Evolutionary conservation across 495 filamentous ascomycete genomes (phyloP).

Genomic region (Hypoxylon cercidicola): DNA sequence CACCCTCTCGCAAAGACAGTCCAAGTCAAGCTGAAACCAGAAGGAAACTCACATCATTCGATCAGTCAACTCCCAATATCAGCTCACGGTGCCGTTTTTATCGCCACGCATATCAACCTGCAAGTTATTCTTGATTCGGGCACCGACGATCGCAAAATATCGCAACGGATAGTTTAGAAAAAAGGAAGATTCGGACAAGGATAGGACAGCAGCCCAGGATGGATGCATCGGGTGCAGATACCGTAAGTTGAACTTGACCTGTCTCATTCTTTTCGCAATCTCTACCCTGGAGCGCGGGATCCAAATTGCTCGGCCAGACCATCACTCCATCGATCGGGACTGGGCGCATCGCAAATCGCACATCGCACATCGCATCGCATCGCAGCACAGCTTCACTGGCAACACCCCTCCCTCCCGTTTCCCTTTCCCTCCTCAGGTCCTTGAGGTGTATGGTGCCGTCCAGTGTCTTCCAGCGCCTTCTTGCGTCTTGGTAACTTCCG

Average conservation of each 20-base stretch:
- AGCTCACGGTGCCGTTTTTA: conserved; percentile 16
- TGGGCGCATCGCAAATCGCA: conserved; percentile 1
- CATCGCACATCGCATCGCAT: too few species aligned
- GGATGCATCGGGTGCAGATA: conserved; percentile 36
- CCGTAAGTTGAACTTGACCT: conserved; percentile 64
- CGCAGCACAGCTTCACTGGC: conserved; percentile 13
- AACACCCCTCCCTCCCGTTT: conserved; percentile 56
- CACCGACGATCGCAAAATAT: conserved; percentile 16
- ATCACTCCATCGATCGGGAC: conserved; percentile 25
- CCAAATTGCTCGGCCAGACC: conserved; percentile 12
- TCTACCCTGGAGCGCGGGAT: conserved; percentile 10
- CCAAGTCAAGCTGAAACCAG: conserved; percentile 21
- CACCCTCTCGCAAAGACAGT: conserved; percentile 13
- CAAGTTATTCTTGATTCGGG: conserved; percentile 31
- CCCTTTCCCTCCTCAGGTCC: conserved; percentile 37
- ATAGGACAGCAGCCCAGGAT: conserved; percentile 23
- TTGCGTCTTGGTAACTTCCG: conserved; percentile 4
- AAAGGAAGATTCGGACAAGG: conserved; percentile 14
- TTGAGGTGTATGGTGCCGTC: background rate
- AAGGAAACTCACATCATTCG: conserved; percentile 1
- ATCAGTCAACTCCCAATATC: conserved; percentile 12
- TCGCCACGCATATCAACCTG: conserved; percentile 30
- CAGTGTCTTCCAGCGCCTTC: background rate
- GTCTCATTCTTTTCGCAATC: conserved; percentile 39
- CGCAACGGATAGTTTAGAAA: conserved; percentile 19